Evolutionary conservation across 2,329 filamentous ascomycete species (phyloP).

Genomic region (Colletotrichum aenigma): DNA sequence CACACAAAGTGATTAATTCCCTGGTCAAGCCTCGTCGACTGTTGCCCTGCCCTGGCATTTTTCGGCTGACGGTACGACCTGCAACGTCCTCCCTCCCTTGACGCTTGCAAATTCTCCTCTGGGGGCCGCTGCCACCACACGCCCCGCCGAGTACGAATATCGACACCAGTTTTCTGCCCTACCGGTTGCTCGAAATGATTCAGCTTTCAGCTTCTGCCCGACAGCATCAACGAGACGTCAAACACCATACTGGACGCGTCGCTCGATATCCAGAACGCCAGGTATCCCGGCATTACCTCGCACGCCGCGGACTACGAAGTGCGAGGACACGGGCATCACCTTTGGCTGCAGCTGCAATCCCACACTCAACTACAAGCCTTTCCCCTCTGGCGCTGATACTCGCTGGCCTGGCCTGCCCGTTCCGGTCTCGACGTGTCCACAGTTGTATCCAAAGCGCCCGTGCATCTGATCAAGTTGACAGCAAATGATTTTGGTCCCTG

Average conservation of each 20-base stretch:
- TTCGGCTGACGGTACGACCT: neutral
- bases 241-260: neutral
- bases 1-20: neutral
- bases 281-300: neutral
- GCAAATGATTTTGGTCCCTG: neutral
- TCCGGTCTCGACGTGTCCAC: neutral
- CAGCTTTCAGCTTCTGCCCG: neutral
- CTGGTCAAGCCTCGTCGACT: neutral
- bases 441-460: neutral
- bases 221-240: neutral
- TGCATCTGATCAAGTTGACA: neutral
- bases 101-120: neutral
- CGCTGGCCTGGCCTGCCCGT: neutral
- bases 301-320: neutral
- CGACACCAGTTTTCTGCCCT: neutral
- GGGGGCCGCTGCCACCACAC: neutral
- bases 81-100: neutral
- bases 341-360: neutral
- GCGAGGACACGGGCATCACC: neutral
- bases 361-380: neutral
- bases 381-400: neutral
- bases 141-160: neutral
- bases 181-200: neutral
- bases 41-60: neutral
- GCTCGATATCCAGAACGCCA: neutral